phyloP scores from a whole-genome alignment of 2,329 filamentous ascomycete species.

The Alternaria novae-zelandiae region DNA sequence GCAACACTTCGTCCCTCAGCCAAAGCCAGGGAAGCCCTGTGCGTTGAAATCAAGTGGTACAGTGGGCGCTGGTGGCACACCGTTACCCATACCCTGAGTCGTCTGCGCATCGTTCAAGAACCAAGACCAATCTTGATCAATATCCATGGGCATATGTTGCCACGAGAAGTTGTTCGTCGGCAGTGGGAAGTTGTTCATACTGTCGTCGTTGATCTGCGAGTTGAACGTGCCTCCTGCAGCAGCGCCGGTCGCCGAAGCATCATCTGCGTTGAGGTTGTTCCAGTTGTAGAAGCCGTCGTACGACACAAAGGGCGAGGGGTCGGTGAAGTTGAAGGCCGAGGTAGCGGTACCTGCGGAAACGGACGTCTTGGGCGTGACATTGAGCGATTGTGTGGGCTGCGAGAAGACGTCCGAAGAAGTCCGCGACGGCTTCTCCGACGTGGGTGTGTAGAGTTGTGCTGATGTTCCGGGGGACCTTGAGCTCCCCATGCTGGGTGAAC shows the following conservation, averaged over 20 bases:
- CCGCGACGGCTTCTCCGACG: constrained; percentile 13
- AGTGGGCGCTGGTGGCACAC: background rate
- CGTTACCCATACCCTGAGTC: constrained; percentile 8
- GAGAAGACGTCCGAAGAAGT: constrained; percentile 23
- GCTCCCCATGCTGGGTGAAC: constrained; percentile 2
- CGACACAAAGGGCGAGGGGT: constrained; percentile 40
- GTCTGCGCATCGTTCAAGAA: constrained; percentile 43
- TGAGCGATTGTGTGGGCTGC: constrained; percentile 13
- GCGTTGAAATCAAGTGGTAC: constrained; percentile 25
- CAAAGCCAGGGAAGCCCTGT: constrained; percentile 38
- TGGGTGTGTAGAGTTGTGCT: constrained; percentile 16
- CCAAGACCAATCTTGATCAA: constrained; percentile 52
- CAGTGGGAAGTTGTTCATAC: constrained; percentile 39
- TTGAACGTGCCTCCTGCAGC: constrained; percentile 8
- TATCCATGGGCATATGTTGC: constrained; percentile 51
- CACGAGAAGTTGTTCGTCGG: constrained; percentile 47
- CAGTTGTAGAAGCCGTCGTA: constrained; percentile 52
- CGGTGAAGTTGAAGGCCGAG: constrained; percentile 17
- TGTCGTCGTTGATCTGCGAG: constrained; percentile 39
- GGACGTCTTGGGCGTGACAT: constrained; percentile 21
- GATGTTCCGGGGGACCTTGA: constrained; percentile 2
- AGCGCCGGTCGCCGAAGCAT: constrained; percentile 5
- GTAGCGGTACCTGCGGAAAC: constrained; percentile 16
- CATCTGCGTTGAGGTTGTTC: constrained; percentile 27
- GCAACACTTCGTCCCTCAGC: constrained; percentile 2